Conservation (phyloP, 202 grass and related monocot genomes). For the Digitaria exilis region DNA sequence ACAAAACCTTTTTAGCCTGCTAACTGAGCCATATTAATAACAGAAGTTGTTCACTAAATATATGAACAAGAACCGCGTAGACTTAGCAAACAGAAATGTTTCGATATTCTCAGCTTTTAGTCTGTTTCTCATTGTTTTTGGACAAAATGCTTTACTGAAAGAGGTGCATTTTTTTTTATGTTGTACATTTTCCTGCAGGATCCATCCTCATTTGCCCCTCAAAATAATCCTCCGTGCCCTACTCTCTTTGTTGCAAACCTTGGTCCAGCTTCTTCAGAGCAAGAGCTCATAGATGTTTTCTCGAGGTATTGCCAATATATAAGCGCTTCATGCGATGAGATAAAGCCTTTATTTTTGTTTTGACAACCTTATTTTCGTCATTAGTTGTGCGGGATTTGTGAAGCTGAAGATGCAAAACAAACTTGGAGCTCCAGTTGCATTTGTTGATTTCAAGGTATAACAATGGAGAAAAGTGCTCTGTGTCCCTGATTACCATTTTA, state of each 20-base stretch:
- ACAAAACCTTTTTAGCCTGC: background rate
- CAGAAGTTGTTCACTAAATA: background rate
- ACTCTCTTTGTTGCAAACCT: constrained; percentile 96
- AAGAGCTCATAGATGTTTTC: constrained; percentile 83
- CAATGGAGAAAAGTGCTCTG: background rate
- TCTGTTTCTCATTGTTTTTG: background rate
- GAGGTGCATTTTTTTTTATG: background rate
- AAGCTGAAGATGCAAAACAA: constrained; percentile 96
- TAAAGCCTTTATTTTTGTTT: constrained; percentile 17
- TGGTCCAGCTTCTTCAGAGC: constrained; percentile 66
- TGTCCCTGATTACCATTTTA: constrained; percentile 2
- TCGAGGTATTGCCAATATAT: constrained; percentile 59
- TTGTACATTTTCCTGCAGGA: constrained; percentile 54
- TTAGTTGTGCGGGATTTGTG: constrained; percentile 84
- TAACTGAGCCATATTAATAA: constrained; percentile 3
- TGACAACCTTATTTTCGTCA: constrained; percentile 36
- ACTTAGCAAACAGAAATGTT: background rate
- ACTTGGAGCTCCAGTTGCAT: constrained; percentile 80
- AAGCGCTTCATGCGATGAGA: constrained; percentile 11
- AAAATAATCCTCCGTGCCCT: constrained; percentile 82
- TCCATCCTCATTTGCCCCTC: constrained; percentile 57
- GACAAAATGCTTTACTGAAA: constrained; percentile 1
- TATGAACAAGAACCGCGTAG: background rate
- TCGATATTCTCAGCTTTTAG: background rate
- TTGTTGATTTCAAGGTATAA: constrained; percentile 97